Evolutionary conservation across 1,284 basidiomycete genomes (phyloP), one percentile per base, ranked within the genome.

Genomic region (Vanrija sp.): DNA sequence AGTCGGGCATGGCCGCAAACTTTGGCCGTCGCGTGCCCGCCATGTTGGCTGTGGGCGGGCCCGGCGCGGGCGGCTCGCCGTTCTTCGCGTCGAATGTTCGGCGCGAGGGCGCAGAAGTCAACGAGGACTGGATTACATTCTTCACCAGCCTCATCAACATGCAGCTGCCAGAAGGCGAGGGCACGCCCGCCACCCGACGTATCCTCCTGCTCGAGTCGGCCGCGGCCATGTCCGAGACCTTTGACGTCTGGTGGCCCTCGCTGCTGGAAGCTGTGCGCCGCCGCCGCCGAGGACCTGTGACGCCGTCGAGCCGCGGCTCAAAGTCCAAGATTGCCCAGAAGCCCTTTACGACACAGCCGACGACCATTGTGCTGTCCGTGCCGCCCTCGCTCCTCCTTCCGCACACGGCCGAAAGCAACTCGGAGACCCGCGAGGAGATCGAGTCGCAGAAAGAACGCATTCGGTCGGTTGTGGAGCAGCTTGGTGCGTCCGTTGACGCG

Each of bases 151-250:
- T 71, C 51, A 65, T 71, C 58, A 71, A 69, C 53, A 53, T 59
- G 49, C 57, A 59, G 54, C 24, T 53, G 18, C 53, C 56, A 7
- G 44, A 54, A 18, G 50, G 42, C 6, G 45, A 54, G 19, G 52
- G 55, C 16, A 38, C 48, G 14, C 38, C 58, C 12, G 54, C 54
- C 9, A 3, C 27, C 8, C 57, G 58, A 9, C 84, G 89, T n/a
- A 81, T 94, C 9, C 80, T 94, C 47, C 88, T 91, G 62, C 79
- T 94, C 49, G 85, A 88, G 52, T 87, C 91, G 66, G 88, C 87
- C 59, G 80, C 84, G 6, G 86, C 84, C 0, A 82, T 94, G 51
- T 83, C 87, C 0, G 74, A 84, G 4, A 84, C 86, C 6, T 84
- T 87, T 8, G 79, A 84, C 2, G 75, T 80, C 1, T 92, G 91